phyloP scores from a whole-genome alignment of 768 basidiomycete genomes.

The Termitomyces sp. region DNA sequence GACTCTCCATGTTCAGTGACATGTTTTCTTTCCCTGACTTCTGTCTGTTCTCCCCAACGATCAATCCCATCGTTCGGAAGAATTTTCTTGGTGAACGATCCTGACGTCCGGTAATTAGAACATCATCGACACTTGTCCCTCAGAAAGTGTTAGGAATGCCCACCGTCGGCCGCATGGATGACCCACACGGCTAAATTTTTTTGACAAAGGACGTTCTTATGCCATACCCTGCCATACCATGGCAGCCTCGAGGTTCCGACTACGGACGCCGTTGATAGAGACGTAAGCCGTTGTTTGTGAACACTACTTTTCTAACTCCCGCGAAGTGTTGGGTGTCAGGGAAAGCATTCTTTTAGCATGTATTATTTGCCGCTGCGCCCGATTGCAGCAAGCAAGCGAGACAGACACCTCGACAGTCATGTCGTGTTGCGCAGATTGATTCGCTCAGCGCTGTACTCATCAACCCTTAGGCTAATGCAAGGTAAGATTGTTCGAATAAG shows the following conservation, averaged over 20 bases:
- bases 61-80: background rate
- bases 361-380: background rate
- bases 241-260: conserved; percentile 4
- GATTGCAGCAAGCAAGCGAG: background rate
- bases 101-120: background rate
- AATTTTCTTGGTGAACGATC: background rate
- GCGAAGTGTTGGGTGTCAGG: background rate
- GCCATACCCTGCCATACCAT: background rate
- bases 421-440: background rate
- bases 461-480: background rate
- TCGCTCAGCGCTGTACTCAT: no score
- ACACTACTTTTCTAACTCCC: background rate
- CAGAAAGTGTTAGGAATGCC: background rate
- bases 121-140: background rate
- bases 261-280: background rate
- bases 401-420: no score
- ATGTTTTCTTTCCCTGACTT: no score
- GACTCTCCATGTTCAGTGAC: background rate
- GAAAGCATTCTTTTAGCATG: background rate
- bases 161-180: background rate
- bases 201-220: background rate
- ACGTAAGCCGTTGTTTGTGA: background rate
- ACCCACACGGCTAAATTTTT: background rate
- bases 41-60: background rate
- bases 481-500: background rate